phyloP scores from a whole-genome alignment of 371 early-diverging fungal species.

The Apophysomyces variabilis region DNA sequence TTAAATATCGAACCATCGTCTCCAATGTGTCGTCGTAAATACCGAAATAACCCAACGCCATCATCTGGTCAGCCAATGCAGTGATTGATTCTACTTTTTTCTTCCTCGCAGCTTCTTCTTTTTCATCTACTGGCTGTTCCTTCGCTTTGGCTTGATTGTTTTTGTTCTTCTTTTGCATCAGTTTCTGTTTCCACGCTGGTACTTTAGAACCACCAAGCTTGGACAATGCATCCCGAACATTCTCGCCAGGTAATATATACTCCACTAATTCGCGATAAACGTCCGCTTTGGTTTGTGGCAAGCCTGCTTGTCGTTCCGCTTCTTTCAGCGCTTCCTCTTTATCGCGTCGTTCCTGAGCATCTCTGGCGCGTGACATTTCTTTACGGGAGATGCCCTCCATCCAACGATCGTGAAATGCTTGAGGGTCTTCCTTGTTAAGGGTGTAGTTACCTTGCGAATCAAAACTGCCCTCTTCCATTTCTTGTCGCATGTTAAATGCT shows the following conservation, averaged over 20 bases:
- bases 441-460: constrained; percentile 87
- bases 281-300: constrained; percentile 53
- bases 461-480: constrained; percentile 86
- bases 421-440: constrained; percentile 78
- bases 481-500: constrained; percentile 90
- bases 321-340: constrained; percentile 55
- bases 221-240: constrained; percentile 67
- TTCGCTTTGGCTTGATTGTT: constrained; percentile 34
- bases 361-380: constrained; percentile 78
- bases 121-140: constrained; percentile 22
- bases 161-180: constrained; percentile 66
- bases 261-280: constrained; percentile 67
- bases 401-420: constrained; percentile 89
- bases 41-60: constrained; percentile 72
- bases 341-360: constrained; percentile 69
- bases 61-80: constrained; percentile 74
- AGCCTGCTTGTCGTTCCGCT: constrained; percentile 49
- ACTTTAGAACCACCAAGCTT: constrained; percentile 62
- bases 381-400: constrained; percentile 75
- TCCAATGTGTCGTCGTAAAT: constrained; percentile 83
- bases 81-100: constrained; percentile 69
- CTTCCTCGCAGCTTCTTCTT: constrained; percentile 50
- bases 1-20: constrained; percentile 70
- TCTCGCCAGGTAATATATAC: constrained; percentile 74
- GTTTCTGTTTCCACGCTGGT: constrained; percentile 57